Conservation (phyloP, 345 rosid species). For the Euclidium syriacum region DNA sequence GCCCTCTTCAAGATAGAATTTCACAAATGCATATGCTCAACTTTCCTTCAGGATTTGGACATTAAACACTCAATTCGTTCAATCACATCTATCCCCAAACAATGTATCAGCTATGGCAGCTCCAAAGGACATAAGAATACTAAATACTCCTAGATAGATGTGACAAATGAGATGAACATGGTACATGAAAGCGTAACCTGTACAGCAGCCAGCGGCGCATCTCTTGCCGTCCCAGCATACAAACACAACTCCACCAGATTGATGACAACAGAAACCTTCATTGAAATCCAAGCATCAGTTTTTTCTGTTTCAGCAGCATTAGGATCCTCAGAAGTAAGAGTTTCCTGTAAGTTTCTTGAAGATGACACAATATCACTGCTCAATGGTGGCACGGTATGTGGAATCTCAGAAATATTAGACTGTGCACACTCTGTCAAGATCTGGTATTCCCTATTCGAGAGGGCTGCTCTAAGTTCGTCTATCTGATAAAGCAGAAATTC, state of each 20-base stretch:
- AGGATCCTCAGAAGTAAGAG: conserved; percentile 39
- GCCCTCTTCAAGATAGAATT: background rate
- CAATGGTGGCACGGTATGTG: conserved; percentile 57
- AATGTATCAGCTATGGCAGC: conserved; percentile 4
- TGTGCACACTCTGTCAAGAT: conserved; percentile 84
- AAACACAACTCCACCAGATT: conserved; percentile 74
- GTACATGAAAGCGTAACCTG: conserved; percentile 45
- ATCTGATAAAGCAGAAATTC: conserved; percentile 48
- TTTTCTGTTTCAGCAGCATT: conserved; percentile 29
- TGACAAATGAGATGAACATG: conserved; percentile 14
- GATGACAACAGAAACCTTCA: conserved; percentile 66
- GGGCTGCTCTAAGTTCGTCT: conserved; percentile 73
- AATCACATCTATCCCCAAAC: conserved; percentile 6
- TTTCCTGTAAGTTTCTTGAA: conserved; percentile 39
- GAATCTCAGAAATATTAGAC: conserved; percentile 80
- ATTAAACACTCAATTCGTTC: background rate
- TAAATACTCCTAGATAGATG: conserved; percentile 9
- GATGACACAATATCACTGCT: conserved; percentile 37
- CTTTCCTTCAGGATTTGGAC: background rate
- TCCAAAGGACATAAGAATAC: background rate
- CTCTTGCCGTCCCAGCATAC: conserved; percentile 63
- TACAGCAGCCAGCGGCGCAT: conserved; percentile 72
- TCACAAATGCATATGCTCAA: conserved; percentile 17
- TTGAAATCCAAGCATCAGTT: conserved; percentile 52
- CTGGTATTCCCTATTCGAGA: conserved; percentile 81